phyloP scores from a whole-genome alignment of 768 basidiomycete genomes.

The Phaeotremella fagi region DNA sequence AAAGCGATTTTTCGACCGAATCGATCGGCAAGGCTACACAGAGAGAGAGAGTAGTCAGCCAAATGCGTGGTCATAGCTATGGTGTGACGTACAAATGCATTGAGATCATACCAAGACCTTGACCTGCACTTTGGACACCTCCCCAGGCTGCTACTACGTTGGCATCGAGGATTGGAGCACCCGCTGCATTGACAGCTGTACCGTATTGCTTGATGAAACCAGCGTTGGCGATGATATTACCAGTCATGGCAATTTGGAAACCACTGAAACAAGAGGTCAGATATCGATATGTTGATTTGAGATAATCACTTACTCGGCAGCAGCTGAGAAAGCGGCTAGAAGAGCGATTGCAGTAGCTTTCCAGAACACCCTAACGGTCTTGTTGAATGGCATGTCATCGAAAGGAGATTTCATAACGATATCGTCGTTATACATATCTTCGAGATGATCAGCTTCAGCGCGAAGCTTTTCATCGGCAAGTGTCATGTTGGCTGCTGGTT shows the following conservation, averaged over 20 bases:
- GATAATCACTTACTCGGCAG: slow-evolving; percentile 28
- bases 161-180: slow-evolving; percentile 11
- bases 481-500: not conserved
- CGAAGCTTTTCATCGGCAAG: not conserved
- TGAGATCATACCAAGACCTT: slow-evolving; percentile 23
- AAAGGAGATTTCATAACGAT: slow-evolving; percentile 34
- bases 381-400: slow-evolving; percentile 22
- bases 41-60: too few relatives aligned
- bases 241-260: slow-evolving; percentile 28
- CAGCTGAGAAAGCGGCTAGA: slow-evolving; percentile 29
- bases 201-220: slow-evolving; percentile 38
- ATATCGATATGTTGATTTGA: too few relatives aligned
- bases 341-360: slow-evolving; percentile 25
- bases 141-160: slow-evolving; percentile 25
- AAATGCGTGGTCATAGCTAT: too few relatives aligned
- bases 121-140: slow-evolving; percentile 24
- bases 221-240: slow-evolving; percentile 34
- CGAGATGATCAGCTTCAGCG: not conserved
- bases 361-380: slow-evolving; percentile 24
- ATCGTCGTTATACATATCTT: slow-evolving; percentile 23
- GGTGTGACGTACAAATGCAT: slow-evolving; percentile 12
- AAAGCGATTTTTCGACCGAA: slow-evolving; percentile 33
- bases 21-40: slow-evolving; percentile 23
- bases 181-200: slow-evolving; percentile 6
- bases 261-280: slow-evolving; percentile 1